These are phyloP conservation scores for Dryas alaskensis DNA, from an alignment of 306 rosid species.

Conservation along the genomic window DNA sequence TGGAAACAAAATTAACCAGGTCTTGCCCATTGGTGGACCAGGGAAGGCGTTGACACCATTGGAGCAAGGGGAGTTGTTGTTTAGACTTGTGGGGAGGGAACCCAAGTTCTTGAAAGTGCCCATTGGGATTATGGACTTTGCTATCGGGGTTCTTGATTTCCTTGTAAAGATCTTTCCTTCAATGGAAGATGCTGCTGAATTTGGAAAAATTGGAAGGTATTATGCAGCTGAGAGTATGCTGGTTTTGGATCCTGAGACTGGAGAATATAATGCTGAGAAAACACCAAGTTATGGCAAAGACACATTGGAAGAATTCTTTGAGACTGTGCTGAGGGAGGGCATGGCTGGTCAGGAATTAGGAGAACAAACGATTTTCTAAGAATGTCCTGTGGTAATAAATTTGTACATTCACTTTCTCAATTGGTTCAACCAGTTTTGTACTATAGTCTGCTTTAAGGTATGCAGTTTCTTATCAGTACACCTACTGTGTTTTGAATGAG, in stretches of 20 bases:
- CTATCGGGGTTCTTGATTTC: conserved; percentile 69
- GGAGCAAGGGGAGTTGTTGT: conserved; percentile 91
- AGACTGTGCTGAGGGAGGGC: conserved; percentile 75
- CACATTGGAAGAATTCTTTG: conserved; percentile 83
- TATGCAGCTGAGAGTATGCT: conserved; percentile 97
- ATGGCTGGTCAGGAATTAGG: conserved; percentile 98
- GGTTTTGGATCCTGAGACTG: conserved; percentile 79
- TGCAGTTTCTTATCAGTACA: conserved; percentile 16
- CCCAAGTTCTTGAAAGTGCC: conserved; percentile 91
- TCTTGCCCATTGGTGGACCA: conserved; percentile 87
- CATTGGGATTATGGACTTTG: conserved; percentile 89
- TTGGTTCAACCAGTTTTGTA: conserved; percentile 44
- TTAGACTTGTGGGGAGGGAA: conserved; percentile 69
- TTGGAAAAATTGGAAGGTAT: conserved; percentile 92
- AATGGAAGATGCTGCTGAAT: conserved; percentile 90
- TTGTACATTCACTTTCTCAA: conserved; percentile 14
- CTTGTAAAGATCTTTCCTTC: conserved; percentile 76
- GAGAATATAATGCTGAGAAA: conserved; percentile 81
- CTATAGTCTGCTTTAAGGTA: conserved; percentile 23
- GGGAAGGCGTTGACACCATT: conserved; percentile 85
- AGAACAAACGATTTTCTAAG: conserved; percentile 70
- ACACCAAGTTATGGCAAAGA: conserved; percentile 96
- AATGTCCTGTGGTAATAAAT: conserved; percentile 17
- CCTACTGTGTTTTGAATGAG: conserved; percentile 31
- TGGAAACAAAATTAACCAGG: conserved; percentile 60